These are phyloP conservation scores for Sanghuangporus baumii DNA, from an alignment of 1,284 basidiomycete species.

Conservation along the genomic window DNA sequence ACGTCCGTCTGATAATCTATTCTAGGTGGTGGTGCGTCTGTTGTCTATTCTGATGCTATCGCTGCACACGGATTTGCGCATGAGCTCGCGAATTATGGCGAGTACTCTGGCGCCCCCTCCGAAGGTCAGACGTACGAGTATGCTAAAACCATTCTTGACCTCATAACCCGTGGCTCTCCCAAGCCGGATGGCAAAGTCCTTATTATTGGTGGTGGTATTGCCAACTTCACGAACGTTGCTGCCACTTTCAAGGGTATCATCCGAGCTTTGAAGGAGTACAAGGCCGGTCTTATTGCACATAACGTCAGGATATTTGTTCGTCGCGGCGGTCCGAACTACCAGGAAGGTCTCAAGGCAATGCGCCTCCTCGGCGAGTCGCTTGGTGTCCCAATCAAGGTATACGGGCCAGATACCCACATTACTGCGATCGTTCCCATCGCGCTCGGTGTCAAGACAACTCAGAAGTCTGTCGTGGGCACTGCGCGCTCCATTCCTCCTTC, in stretches of 20 bases:
- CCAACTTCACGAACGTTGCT: slow-evolving; percentile 99
- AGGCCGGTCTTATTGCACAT: slow-evolving; percentile 79
- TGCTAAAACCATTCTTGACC: slow-evolving; percentile 96
- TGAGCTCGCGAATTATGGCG: slow-evolving; percentile 99
- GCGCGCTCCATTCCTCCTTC: slow-evolving; percentile 36
- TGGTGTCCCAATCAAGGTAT: slow-evolving; percentile 95
- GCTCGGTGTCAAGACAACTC: slow-evolving; percentile 66
- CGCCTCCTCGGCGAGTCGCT: slow-evolving; percentile 95
- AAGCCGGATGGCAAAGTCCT: slow-evolving; percentile 91
- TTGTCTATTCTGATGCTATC: slow-evolving; percentile 94
- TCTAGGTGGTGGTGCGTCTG: slow-evolving; percentile 54
- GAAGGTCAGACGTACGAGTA: slow-evolving; percentile 99
- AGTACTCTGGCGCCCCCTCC: slow-evolving; percentile 98
- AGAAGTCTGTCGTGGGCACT: slow-evolving; percentile 29
- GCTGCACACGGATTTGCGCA: slow-evolving; percentile 95
- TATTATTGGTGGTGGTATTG: slow-evolving; percentile 99
- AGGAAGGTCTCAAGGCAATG: slow-evolving; percentile 99
- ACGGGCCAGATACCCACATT: slow-evolving; percentile 98
- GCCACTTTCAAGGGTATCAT: slow-evolving; percentile 99
- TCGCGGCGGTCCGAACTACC: slow-evolving; percentile 99
- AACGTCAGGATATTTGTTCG: slow-evolving; percentile 93
- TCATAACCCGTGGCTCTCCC: slow-evolving; percentile 89
- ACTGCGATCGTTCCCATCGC: slow-evolving; percentile 98
- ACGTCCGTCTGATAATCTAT: background rate
- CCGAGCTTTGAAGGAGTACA: slow-evolving; percentile 92